A percentile compares a stretch with the other conserved stretches of the same genome.
Conservation (phyloP, 1,139 yeast species). For the Pichia sp. region DNA sequence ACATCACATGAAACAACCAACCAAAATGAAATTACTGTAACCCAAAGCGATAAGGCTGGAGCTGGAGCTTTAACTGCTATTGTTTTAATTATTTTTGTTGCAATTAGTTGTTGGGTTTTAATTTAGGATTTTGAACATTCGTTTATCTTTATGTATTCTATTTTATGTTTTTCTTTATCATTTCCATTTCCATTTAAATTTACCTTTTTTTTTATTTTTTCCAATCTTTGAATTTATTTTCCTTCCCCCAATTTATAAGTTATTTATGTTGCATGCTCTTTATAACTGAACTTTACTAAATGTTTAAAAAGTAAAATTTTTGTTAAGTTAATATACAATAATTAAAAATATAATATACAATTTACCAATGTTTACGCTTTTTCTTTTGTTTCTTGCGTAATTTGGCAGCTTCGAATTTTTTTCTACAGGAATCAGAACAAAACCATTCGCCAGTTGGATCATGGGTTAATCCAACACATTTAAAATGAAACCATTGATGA, state of each 20-base stretch:
- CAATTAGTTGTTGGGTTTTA: constrained; percentile 68
- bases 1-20: constrained; percentile 24
- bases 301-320: background rate
- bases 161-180: background rate
- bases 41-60: constrained; percentile 73
- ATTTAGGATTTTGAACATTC: constrained; percentile 28
- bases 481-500: constrained; percentile 73
- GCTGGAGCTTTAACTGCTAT: constrained; percentile 84
- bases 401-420: constrained; percentile 8
- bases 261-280: too few relatives aligned
- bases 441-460: constrained; percentile 69
- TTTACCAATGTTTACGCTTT: background rate
- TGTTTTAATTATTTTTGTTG: constrained; percentile 58
- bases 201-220: too few relatives aligned
- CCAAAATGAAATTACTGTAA: constrained; percentile 37
- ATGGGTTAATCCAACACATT: constrained; percentile 61
- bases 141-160: too few relatives aligned
- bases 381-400: constrained; percentile 10
- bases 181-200: constrained; percentile 6
- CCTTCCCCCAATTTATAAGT: too few relatives aligned
- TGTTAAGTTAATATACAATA: background rate
- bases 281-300: background rate
- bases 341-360: too few relatives aligned
- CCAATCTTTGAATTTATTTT: too few relatives aligned
- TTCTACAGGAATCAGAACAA: constrained; percentile 46